phyloP scores from a whole-genome alignment of 257 asterid genomes.

The Nicotiana sylvestris region DNA sequence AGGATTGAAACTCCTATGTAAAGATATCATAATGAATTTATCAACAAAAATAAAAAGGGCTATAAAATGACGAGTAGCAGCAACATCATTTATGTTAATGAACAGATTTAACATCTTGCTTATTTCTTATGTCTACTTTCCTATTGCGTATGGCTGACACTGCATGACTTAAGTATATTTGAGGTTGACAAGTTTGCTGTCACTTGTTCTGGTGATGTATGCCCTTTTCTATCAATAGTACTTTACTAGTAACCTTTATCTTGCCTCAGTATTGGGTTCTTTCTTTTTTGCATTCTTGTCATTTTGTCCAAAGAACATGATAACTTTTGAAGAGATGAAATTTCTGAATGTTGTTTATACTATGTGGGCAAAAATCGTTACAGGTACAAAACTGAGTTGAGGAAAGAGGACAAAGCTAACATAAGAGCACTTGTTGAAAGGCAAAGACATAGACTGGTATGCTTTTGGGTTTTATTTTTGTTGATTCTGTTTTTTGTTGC shows the following conservation, averaged over 20 bases:
- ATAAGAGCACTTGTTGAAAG: conserved; percentile 56
- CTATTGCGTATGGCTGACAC: background rate
- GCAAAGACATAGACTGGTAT: conserved; percentile 80
- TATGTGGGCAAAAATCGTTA: background rate
- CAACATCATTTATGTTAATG: background rate
- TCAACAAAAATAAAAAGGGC: background rate
- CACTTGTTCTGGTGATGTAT: background rate
- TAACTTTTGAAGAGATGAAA: background rate
- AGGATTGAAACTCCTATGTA: background rate
- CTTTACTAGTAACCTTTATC: background rate
- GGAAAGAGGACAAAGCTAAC: conserved; percentile 68
- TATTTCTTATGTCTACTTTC: background rate
- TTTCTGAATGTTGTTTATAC: background rate
- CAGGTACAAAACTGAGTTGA: conserved; percentile 88
- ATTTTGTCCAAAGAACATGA: conserved; percentile 3
- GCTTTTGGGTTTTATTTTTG: conserved; percentile 18
- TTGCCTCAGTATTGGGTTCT: background rate
- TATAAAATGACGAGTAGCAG: background rate
- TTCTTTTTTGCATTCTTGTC: background rate
- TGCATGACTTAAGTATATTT: background rate
- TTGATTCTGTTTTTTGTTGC: background rate
- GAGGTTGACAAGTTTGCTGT: background rate
- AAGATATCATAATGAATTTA: background rate
- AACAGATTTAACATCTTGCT: background rate
- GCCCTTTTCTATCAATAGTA: background rate